Evolutionary conservation across 192 early-diverging fungal species (phyloP), one percentile per base, ranked within the genome.

Genomic region (Backusella psychrophila): DNA sequence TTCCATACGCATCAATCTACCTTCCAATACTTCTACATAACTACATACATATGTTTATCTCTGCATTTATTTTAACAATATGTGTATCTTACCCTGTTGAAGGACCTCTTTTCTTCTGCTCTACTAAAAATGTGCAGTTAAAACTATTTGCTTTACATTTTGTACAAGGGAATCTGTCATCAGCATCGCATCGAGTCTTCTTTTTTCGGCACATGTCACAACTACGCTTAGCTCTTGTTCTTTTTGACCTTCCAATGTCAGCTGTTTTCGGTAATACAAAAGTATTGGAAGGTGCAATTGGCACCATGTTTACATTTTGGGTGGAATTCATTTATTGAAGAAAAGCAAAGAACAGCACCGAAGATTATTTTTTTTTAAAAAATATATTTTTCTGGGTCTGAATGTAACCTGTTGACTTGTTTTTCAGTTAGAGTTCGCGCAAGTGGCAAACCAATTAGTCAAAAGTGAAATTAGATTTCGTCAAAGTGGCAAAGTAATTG

Each of bases 171-270:
- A 49, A 85, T 14, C 85, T 87, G 34, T 83, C 80, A 33, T 90
- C 93, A 21, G 69, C 82, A 82, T 96, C 92, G 77, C 94, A 96
- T 49, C 91, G 91, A 79, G 93, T 91, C 77, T 96, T 96, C 74
- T 93, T 94, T 39, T 89, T 89, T 66, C 93, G 81, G 76, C 94
- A 96, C 29, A 85, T 86, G 73, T 96, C 94, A 79, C 94, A 82
- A 38, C 81, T 82, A 11, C 77, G 69, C 52, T 78, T 82, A 2
- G 77, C 77, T 23, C 81, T 35, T 1, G 77, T 82, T 36, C 81
- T 77, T 65, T 82, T 82, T 44, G 63, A 65, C 21, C 80, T 35
- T 69, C 38, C 36, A 23, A 69, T 23, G 11, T 36, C n/a, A 8
- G 34, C 35, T 21, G 68, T n/a, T 33, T 34, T 33, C 11, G 66